Conservation (phyloP, 108 stramenopile species). For the Parietichytrium sp. region DNA sequence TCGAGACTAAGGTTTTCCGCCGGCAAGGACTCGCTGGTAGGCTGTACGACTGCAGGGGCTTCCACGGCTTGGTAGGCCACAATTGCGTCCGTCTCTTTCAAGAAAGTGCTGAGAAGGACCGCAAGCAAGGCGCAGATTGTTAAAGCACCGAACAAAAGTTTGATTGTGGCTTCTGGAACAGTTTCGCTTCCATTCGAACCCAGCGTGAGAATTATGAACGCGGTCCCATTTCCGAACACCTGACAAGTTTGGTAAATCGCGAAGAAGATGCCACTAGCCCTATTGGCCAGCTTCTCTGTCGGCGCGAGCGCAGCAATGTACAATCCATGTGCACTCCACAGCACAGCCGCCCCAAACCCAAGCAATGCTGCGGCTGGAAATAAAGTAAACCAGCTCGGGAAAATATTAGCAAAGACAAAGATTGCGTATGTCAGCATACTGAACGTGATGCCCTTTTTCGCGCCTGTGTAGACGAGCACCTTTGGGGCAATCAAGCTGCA, state of each 20-base stretch:
- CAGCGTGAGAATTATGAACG: background rate
- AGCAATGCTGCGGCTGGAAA: background rate
- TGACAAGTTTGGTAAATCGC: background rate
- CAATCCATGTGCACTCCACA: slow-evolving; percentile 28
- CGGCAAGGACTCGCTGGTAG: background rate
- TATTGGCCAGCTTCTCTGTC: background rate
- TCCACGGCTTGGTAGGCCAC: background rate
- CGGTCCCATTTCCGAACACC: background rate
- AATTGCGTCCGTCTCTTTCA: background rate
- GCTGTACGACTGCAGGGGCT: background rate
- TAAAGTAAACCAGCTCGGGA: background rate
- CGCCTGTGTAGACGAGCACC: background rate
- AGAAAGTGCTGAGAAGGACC: background rate
- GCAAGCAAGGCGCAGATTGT: background rate
- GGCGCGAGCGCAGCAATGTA: background rate
- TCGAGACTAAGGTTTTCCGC: background rate
- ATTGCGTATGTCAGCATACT: background rate
- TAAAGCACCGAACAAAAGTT: background rate
- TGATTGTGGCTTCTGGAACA: background rate
- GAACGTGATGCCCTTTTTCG: background rate
- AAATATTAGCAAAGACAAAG: background rate
- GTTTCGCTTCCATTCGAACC: background rate
- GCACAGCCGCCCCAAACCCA: background rate
- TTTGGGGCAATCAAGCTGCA: background rate
- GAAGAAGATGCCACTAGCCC: background rate